Base-by-base conservation (phyloP, 768 basidiomycete genomes). In the Galerina marginata region DNA sequence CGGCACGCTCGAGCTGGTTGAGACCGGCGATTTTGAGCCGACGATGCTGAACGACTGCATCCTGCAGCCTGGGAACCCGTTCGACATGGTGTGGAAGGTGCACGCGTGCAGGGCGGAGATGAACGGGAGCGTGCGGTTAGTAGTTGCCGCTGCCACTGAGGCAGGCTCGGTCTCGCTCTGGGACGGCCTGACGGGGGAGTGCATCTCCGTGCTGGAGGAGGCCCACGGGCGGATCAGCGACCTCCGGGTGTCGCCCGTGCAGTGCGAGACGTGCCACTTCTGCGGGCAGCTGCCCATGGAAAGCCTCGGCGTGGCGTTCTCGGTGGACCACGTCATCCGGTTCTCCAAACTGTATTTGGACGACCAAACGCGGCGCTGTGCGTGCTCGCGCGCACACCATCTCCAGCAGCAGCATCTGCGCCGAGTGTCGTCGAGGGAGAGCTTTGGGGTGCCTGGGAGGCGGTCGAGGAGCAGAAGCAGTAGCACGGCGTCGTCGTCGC, bases 81-180 rank as follows among this genome's bases (percentile, higher is more conserved):
- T 73, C 14, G 89, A 92, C 68, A 70, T 72, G 7, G 83, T 88
- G 33, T 74, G 81, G 45, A 79, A 75, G 61, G 80, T 84, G 20
- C 81, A 87, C 70, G 82, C 83, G 3, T 86, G 84, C 63, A 73
- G 74, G 47, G 71, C 83, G 49, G 81, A 84, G 54, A 68, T 90
- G 52, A 82, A 79, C 39, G 85, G 84, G 6, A 75, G 71, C 47
- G 73, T 73, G 12, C 83, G 81, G 16, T 70, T 86, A 14, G 78
- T 93, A 61, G 70, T 92, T 14, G 86, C 79, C 42, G 82, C 83
- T 11, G 84, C 85, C 15, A 89, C 91, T 2, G 82, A 86, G 52
- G 79, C 83, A 1, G 92, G 92, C 9, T 77, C 83, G 9, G 78
- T 93, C 20, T 90, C 92, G 0, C 66, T 94, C 11, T 94, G 92